These are phyloP conservation scores for Arachnomyces sp. DNA, from an alignment of 2,329 filamentous ascomycete genomes.

Conservation along the genomic window DNA sequence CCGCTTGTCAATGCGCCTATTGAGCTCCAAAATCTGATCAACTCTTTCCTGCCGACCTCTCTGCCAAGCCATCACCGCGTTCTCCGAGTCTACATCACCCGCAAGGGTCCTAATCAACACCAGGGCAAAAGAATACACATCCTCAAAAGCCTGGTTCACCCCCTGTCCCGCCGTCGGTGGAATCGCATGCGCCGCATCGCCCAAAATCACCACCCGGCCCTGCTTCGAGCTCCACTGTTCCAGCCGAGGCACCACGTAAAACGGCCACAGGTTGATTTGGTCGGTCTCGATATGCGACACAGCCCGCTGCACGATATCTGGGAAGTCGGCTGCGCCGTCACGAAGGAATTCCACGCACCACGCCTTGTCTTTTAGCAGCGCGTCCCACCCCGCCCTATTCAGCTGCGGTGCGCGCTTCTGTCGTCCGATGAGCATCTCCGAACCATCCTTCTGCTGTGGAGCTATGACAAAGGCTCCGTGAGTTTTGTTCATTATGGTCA, in stretches of 20 bases:
- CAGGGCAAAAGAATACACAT: slow-evolving; percentile 41
- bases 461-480: slow-evolving; percentile 48
- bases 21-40: slow-evolving; percentile 43
- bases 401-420: slow-evolving; percentile 34
- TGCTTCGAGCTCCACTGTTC: slow-evolving; percentile 36
- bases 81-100: slow-evolving; percentile 17
- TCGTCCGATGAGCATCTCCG: slow-evolving; percentile 43
- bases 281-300: slow-evolving; percentile 27
- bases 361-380: slow-evolving; percentile 34
- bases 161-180: slow-evolving; percentile 55
- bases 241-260: slow-evolving; percentile 42
- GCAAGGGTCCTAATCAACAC: slow-evolving; percentile 26
- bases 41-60: slow-evolving; percentile 41
- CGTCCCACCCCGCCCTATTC: slow-evolving; percentile 38
- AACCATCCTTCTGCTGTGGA: slow-evolving; percentile 42
- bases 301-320: slow-evolving; percentile 32
- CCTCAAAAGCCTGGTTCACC: slow-evolving; percentile 51
- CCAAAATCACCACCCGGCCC: slow-evolving; percentile 41
- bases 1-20: slow-evolving; percentile 41
- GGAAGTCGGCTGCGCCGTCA: slow-evolving; percentile 25
- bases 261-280: slow-evolving; percentile 44
- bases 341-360: slow-evolving; percentile 30
- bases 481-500: slow-evolving; percentile 35
- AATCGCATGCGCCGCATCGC: slow-evolving; percentile 58
- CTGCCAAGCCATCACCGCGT: slow-evolving; percentile 41